These are phyloP conservation scores for Termitomyces sp. DNA, from an alignment of 768 basidiomycete species.

Conservation along the genomic window DNA sequence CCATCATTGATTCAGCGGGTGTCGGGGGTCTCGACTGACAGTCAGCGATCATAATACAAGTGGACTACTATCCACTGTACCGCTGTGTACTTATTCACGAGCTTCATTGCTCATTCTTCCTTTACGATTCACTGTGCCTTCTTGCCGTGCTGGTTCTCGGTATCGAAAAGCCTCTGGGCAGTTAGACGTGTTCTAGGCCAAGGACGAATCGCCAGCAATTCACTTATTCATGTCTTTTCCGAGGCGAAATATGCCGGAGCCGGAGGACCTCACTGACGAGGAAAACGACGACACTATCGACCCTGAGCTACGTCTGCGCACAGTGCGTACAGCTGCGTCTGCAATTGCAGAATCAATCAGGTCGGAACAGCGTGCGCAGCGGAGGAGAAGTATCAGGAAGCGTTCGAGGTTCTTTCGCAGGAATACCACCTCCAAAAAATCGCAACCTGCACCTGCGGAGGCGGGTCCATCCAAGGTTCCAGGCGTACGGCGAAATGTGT, in stretches of 20 bases:
- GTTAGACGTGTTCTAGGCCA: slow-evolving; percentile 9
- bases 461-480: slow-evolving; percentile 34
- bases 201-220: slow-evolving; percentile 10
- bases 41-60: not conserved
- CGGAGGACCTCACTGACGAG: slow-evolving; percentile 46
- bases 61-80: not conserved
- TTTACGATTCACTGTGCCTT: slow-evolving; percentile 8
- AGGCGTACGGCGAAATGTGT: slow-evolving; percentile 68
- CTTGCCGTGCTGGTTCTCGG: slow-evolving; percentile 23
- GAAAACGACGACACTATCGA: slow-evolving; percentile 72
- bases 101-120: slow-evolving; percentile 8
- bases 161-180: slow-evolving; percentile 8
- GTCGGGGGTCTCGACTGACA: not conserved
- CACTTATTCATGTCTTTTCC: slow-evolving; percentile 31
- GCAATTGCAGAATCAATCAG: slow-evolving; percentile 85
- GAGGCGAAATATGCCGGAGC: slow-evolving; percentile 36
- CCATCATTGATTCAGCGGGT: not conserved
- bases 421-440: slow-evolving; percentile 43
- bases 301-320: slow-evolving; percentile 82
- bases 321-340: slow-evolving; percentile 90
- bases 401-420: slow-evolving; percentile 59
- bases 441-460: slow-evolving; percentile 24
- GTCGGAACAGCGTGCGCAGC: slow-evolving; percentile 67
- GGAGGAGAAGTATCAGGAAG: slow-evolving; percentile 49
- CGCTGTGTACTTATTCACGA: not conserved